Evolutionary conservation across 2,329 filamentous ascomycete genomes (phyloP).

Genomic region (Orbilia javanica): DNA sequence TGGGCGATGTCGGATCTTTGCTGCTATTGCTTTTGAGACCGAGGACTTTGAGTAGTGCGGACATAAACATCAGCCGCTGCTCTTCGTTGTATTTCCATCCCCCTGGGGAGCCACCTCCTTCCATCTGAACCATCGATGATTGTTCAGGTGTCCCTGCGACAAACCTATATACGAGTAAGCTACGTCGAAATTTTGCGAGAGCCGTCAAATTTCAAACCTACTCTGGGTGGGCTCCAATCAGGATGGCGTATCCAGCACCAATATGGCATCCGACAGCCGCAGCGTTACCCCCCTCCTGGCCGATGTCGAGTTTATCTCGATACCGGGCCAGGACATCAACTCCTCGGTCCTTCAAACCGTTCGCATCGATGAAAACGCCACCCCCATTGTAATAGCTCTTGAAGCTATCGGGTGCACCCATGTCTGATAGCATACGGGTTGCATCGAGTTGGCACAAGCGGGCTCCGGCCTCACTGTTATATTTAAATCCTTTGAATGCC

Average conservation of each 20-base stretch:
- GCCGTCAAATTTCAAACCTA: conserved; percentile 67
- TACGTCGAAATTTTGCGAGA: conserved; percentile 39
- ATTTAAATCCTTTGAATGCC: conserved; percentile 90
- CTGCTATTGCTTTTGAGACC: conserved; percentile 77
- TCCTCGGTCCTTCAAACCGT: conserved; percentile 72
- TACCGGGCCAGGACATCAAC: conserved; percentile 88
- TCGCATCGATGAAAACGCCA: conserved; percentile 87
- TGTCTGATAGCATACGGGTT: conserved; percentile 65
- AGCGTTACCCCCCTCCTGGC: conserved; percentile 79
- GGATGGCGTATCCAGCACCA: conserved; percentile 80
- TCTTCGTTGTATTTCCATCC: conserved; percentile 77
- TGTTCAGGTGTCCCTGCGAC: conserved; percentile 80
- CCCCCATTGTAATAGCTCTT: conserved; percentile 93
- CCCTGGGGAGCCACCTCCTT: conserved; percentile 72
- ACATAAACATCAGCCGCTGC: conserved; percentile 79
- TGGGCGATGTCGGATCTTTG: conserved; percentile 66
- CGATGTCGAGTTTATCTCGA: conserved; percentile 78
- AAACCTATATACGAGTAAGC: conserved; percentile 73
- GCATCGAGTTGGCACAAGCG: conserved; percentile 78
- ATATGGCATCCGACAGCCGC: conserved; percentile 87
- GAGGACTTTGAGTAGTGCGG: conserved; percentile 81
- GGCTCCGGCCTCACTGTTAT: conserved; percentile 87
- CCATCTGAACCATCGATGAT: conserved; percentile 67
- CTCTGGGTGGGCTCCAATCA: conserved; percentile 95
- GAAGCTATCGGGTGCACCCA: conserved; percentile 73